Evolutionary conservation across 306 rosid species (phyloP).

Genomic region (Medicago ruthenica): DNA sequence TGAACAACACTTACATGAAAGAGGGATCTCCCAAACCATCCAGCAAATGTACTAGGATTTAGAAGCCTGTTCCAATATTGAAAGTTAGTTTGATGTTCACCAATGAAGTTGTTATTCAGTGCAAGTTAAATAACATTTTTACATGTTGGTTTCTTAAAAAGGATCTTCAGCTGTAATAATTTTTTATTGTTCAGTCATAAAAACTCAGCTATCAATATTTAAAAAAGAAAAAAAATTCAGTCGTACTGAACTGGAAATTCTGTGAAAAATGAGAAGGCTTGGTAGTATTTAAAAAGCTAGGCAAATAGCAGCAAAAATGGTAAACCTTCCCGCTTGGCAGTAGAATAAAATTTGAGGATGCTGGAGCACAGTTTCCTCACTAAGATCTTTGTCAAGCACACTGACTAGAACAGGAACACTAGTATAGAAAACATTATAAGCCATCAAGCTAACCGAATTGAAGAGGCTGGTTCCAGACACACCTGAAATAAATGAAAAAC

Average conservation of each 20-base stretch:
- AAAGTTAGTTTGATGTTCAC: slow-evolving; percentile 35
- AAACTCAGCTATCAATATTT: background rate
- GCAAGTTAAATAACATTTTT: slow-evolving; percentile 26
- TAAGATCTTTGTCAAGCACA: slow-evolving; percentile 96
- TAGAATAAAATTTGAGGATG: slow-evolving; percentile 99
- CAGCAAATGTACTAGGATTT: slow-evolving; percentile 98
- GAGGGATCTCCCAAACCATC: slow-evolving; percentile 98
- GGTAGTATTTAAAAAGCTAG: slow-evolving; percentile 9
- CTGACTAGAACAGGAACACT: slow-evolving; percentile 95
- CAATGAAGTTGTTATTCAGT: slow-evolving; percentile 15
- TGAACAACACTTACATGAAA: slow-evolving; percentile 81
- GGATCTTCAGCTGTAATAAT: slow-evolving; percentile 32
- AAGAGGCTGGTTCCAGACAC: slow-evolving; percentile 99
- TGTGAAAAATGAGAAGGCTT: slow-evolving; percentile 10
- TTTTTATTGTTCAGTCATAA: slow-evolving; percentile 31
- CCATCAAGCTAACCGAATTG: slow-evolving; percentile 99
- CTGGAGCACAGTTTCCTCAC: slow-evolving; percentile 96
- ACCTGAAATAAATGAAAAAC: slow-evolving; percentile 98
- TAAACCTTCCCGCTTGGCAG: slow-evolving; percentile 98
- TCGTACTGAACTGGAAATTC: slow-evolving; percentile 8
- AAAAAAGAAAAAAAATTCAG: background rate
- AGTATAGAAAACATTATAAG: slow-evolving; percentile 98
- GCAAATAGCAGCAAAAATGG: slow-evolving; percentile 35
- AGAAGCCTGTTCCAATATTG: slow-evolving; percentile 71
- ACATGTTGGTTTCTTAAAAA: slow-evolving; percentile 26